Conservation (phyloP, 2,329 filamentous ascomycete genomes). For the Scleromitrula shiraiana region DNA sequence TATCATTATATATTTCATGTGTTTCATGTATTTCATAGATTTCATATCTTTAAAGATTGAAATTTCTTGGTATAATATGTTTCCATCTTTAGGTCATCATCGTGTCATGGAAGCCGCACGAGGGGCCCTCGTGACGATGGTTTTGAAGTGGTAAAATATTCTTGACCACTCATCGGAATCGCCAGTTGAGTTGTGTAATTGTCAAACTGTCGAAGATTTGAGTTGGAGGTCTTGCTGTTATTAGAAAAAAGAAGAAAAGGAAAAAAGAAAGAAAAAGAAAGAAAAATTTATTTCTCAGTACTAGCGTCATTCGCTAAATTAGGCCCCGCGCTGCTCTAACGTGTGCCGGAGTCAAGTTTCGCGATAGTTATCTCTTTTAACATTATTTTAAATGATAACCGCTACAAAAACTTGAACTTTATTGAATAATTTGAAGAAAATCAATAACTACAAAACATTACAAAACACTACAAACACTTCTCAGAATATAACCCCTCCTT, state of each 20-base stretch:
- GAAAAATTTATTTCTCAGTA: conserved; percentile 4
- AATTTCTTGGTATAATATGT: no score
- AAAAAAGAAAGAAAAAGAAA: conserved; percentile 14
- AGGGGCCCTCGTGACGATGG: conserved; percentile 68
- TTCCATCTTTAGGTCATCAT: conserved; percentile 60
- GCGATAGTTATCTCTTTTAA: not conserved
- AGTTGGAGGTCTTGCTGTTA: conserved; percentile 59
- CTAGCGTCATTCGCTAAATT: conserved; percentile 10
- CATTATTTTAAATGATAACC: no score
- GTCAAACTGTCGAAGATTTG: conserved; percentile 64
- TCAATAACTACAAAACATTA: no score
- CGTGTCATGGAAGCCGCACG: conserved; percentile 53
- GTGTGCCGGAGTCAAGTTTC: not conserved
- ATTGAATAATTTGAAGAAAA: no score
- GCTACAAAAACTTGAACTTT: not conserved
- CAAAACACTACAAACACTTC: no score
- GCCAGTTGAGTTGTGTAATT: conserved; percentile 50
- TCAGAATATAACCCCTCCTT: no score
- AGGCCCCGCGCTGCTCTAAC: conserved; percentile 13
- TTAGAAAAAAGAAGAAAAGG: conserved; percentile 33
- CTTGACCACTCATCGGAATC: conserved; percentile 69
- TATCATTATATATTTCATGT: not conserved
- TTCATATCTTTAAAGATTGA: no score
- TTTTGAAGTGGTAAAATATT: conserved; percentile 65
- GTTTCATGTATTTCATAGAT: no score